Base-by-base conservation (phyloP, 2,329 filamentous ascomycete genomes). In the Penicillium sp. region DNA sequence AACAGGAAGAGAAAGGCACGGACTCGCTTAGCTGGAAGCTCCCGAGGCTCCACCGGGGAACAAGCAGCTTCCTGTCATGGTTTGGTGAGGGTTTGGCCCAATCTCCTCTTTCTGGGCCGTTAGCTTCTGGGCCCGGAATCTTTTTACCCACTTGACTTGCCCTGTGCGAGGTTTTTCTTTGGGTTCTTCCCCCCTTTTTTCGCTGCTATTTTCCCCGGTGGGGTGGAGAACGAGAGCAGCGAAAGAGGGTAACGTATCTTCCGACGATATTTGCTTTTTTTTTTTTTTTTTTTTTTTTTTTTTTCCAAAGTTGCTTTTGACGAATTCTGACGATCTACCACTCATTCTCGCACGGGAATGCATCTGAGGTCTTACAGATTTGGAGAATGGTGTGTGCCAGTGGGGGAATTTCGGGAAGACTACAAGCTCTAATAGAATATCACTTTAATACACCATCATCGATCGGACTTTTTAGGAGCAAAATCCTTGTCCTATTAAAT, bases 61-160 rank as follows among this genome's bases (percentile, higher is more conserved):
- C 31, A 50, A 55, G 50, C 53, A 59, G 57, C 59, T 62, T 59
- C 59, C 59, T 57, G 51, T 62, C 59, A 49, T 51, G 57, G 54
- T 50, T 60, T 59, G 48, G 53, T 43, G 43, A 52, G 42, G 29
- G 39, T 43, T 43, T 21, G 50, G n/a, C 31, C 16, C 31, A 50
- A 50, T 50, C 47, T 46, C 43, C 43, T n/a, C 33, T 35, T 29
- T 47, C 43, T 54, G 45, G 54, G 31, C 39, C 43, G 16, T 50
- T 45, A 33, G 51, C 33, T 55, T 53, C 53, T 53, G 48, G 57
- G 37, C 49, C 53, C 48, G 43, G 45, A 35, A 59, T 43, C 21
- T 51, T 50, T 39, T 53, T 53, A 53, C 23, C 50, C 50, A 52
- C 50, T 45, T 19, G 29, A 29, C 27, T 43, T 43, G 37, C 50